Conservation (phyloP, 2,329 filamentous ascomycete species). For the Talaromyces sp. region DNA sequence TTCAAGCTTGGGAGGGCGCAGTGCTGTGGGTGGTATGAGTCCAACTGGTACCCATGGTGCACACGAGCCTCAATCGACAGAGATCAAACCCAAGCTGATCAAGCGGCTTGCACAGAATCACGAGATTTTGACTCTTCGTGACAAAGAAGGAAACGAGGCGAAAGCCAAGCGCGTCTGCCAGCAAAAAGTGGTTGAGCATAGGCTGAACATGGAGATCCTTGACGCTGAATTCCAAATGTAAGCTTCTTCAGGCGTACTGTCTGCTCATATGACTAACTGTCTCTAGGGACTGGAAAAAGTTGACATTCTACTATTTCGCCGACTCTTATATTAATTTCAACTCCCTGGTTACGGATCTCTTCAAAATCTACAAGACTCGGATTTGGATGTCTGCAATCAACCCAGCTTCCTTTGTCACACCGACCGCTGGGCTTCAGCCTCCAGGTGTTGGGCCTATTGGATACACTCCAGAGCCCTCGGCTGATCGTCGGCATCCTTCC, state of each 20-base stretch:
- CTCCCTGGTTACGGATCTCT: conserved; percentile 90
- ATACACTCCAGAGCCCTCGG: conserved; percentile 42
- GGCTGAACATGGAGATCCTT: conserved; percentile 95
- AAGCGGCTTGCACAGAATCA: conserved; percentile 90
- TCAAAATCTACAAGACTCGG: conserved; percentile 98
- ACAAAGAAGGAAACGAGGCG: conserved; percentile 96
- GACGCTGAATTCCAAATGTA: conserved; percentile 99
- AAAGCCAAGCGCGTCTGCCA: conserved; percentile 96
- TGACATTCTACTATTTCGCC: conserved; percentile 98
- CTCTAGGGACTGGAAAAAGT: conserved; percentile 91
- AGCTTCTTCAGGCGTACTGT: conserved; percentile 40
- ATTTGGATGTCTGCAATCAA: conserved; percentile 99
- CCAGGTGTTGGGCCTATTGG: conserved; percentile 66
- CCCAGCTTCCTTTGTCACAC: conserved; percentile 86
- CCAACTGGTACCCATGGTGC: conserved; percentile 69
- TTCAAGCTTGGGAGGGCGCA: conserved; percentile 47
- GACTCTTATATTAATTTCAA: conserved; percentile 99
- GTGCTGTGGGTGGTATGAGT: conserved; percentile 74
- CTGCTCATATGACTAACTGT: background rate
- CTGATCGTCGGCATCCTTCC: conserved; percentile 42
- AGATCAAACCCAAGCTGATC: conserved; percentile 93
- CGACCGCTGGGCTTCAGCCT: conserved; percentile 67
- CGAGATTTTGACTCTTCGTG: conserved; percentile 81
- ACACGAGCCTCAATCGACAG: conserved; percentile 67
- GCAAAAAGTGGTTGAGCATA: conserved; percentile 92